Percentiles rank a stretch among this genome's conserved stretches.
These are phyloP conservation scores for Citrus reticulata DNA, from an alignment of 345 rosid species.

Conservation along the genomic window DNA sequence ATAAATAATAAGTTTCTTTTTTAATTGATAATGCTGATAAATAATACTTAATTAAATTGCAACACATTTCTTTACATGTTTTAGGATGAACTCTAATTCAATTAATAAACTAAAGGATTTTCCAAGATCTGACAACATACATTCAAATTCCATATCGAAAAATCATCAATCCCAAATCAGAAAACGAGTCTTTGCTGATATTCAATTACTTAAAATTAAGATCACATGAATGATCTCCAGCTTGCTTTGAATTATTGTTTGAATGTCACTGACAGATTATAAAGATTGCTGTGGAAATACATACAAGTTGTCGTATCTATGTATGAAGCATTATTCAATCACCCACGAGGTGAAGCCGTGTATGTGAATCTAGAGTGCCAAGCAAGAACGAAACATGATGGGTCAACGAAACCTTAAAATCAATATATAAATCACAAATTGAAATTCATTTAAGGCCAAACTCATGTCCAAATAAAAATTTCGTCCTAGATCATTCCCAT, in stretches of 20 bases:
- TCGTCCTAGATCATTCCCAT: no score
- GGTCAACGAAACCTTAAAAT: no score
- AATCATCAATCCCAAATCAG: neutral
- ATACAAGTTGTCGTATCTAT: neutral
- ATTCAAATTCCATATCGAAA: neutral
- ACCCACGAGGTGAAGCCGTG: no score
- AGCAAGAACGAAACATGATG: no score
- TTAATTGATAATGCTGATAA: no score
- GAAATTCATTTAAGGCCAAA: no score
- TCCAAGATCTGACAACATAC: neutral
- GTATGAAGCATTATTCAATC: neutral
- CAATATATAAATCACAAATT: no score
- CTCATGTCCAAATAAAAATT: no score
- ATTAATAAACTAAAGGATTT: neutral
- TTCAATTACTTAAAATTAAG: neutral
- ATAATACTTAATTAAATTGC: no score
- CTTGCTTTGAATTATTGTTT: neutral
- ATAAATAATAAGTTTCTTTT: no score
- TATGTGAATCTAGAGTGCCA: no score
- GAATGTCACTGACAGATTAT: neutral
- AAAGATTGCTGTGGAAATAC: neutral
- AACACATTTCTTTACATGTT: no score
- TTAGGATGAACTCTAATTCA: neutral
- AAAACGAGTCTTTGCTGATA: neutral
- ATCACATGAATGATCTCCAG: neutral